These are phyloP conservation scores for Xanthoconium stramineum DNA, from an alignment of 768 basidiomycete species.

Conservation along the genomic window DNA sequence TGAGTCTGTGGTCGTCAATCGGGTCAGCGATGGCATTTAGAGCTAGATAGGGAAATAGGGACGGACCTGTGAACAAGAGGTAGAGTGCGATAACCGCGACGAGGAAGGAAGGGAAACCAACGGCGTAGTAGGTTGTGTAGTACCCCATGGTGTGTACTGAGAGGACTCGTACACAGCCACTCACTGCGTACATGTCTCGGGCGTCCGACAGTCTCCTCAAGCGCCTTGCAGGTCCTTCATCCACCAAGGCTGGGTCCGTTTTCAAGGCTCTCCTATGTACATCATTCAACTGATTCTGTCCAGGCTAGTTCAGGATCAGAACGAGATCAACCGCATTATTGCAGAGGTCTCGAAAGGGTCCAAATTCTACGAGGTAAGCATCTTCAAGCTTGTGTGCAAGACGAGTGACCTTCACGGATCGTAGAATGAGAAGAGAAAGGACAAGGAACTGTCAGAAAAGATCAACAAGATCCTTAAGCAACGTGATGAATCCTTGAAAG, in stretches of 20 bases:
- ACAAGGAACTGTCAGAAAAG: slow-evolving; percentile 76
- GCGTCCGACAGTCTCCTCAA: slow-evolving; percentile 68
- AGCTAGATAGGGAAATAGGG: background rate
- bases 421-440: slow-evolving; percentile 87
- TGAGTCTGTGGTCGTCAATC: slow-evolving; percentile 47
- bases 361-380: slow-evolving; percentile 78
- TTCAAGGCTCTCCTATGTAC: background rate
- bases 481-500: slow-evolving; percentile 55
- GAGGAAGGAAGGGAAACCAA: slow-evolving; percentile 68
- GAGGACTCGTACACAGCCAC: no score
- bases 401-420: slow-evolving; percentile 1
- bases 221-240: slow-evolving; percentile 84
- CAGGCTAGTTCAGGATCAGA: slow-evolving; percentile 72
- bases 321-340: slow-evolving; percentile 84
- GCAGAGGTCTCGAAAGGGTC: slow-evolving; percentile 91
- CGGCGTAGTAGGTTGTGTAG: slow-evolving; percentile 50
- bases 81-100: slow-evolving; percentile 72
- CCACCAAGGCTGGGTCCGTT: slow-evolving; percentile 82
- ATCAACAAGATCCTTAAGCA: slow-evolving; percentile 68
- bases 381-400: background rate
- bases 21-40: background rate
- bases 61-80: slow-evolving; percentile 83
- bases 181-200: slow-evolving; percentile 38
- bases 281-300: background rate
- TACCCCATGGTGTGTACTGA: slow-evolving; percentile 23